These are phyloP conservation scores for Spathaspora boniae DNA, from an alignment of 805 yeast species.

Conservation along the genomic window DNA sequence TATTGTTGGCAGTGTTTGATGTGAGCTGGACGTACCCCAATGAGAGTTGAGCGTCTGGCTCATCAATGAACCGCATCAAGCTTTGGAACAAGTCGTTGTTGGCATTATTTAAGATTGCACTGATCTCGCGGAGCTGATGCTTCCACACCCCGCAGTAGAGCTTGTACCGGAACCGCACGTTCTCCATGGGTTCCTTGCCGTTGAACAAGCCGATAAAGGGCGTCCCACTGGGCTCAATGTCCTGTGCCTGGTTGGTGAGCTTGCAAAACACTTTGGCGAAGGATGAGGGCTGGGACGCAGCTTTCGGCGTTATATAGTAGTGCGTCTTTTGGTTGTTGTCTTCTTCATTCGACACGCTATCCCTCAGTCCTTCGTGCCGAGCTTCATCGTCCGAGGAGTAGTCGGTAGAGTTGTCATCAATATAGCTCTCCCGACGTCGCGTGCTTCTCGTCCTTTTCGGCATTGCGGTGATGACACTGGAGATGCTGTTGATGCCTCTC, in stretches of 20 bases:
- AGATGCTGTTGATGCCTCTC: no score
- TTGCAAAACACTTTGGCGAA: neutral
- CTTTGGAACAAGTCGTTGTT: conserved; percentile 28
- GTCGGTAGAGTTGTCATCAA: neutral
- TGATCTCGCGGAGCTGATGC: conserved; percentile 24
- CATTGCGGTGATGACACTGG: neutral
- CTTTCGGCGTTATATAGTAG: conserved; percentile 22
- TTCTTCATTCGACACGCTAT: conserved; percentile 2
- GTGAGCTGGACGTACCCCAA: conserved; percentile 35
- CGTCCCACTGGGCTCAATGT: conserved; percentile 3
- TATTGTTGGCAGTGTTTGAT: conserved; percentile 40
- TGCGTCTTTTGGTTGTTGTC: conserved; percentile 30
- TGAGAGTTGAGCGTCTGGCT: conserved; percentile 13
- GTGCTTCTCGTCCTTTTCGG: neutral
- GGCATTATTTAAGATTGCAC: conserved; percentile 27
- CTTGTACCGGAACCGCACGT: conserved; percentile 20
- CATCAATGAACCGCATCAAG: conserved; percentile 21
- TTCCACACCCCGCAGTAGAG: conserved; percentile 26
- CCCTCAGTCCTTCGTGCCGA: no score
- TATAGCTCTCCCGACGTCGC: no score
- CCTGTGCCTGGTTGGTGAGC: conserved; percentile 5
- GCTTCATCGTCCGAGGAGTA: conserved; percentile 1
- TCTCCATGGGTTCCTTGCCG: conserved; percentile 20
- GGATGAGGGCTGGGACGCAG: conserved; percentile 1
- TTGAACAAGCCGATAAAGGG: conserved; percentile 23